Conservation (phyloP, 129 eudicot species). For the Smallanthus sonchifolius region DNA sequence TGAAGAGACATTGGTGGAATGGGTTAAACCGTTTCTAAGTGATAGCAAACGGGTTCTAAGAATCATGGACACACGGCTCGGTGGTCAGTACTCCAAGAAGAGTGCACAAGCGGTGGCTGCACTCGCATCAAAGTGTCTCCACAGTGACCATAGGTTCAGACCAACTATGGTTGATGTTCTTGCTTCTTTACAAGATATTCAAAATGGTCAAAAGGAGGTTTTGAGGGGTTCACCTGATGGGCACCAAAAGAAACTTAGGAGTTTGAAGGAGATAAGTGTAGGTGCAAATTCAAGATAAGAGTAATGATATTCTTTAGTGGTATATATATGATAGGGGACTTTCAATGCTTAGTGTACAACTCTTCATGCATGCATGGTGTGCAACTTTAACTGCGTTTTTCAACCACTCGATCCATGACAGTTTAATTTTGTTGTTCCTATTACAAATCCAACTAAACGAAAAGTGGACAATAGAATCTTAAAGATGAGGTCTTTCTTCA, state of each 20-base stretch:
- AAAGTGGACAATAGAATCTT: too few relatives aligned
- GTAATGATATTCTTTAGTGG: neutral
- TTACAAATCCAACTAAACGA: too few relatives aligned
- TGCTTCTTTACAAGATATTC: slow-evolving; percentile 37
- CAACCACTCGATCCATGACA: too few relatives aligned
- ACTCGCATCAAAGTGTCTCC: slow-evolving; percentile 56
- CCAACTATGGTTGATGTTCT: slow-evolving; percentile 62
- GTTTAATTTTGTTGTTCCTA: too few relatives aligned
- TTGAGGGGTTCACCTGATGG: slow-evolving; percentile 13
- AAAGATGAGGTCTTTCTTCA: too few relatives aligned
- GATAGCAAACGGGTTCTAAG: slow-evolving; percentile 58
- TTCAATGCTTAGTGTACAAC: neutral
- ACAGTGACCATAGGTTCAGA: slow-evolving; percentile 52
- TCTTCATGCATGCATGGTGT: slow-evolving; percentile 7
- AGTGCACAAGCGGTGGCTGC: slow-evolving; percentile 58
- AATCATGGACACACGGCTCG: slow-evolving; percentile 76
- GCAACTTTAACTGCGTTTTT: neutral
- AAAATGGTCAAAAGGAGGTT: slow-evolving; percentile 32
- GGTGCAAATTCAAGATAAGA: slow-evolving; percentile 1
- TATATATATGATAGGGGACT: neutral
- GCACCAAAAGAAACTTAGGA: neutral
- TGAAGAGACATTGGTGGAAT: slow-evolving; percentile 65
- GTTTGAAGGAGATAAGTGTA: slow-evolving; percentile 19
- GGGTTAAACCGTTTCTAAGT: slow-evolving; percentile 66
- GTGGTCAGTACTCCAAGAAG: slow-evolving; percentile 72